These are phyloP conservation scores for Citrullus colocynthis DNA, from an alignment of 306 rosid genomes.

Conservation along the genomic window DNA sequence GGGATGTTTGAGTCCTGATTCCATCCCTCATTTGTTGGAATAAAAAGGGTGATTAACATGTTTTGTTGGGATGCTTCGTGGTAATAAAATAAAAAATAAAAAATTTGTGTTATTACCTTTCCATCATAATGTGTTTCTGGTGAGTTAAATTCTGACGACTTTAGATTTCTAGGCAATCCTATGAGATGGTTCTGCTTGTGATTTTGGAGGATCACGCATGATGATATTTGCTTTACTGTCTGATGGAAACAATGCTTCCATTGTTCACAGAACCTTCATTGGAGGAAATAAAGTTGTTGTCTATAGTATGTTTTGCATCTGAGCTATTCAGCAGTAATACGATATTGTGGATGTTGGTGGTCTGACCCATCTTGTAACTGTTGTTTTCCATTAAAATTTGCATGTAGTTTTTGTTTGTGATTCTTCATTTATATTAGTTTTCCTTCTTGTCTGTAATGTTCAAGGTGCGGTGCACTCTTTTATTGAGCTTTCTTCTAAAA, in stretches of 20 bases:
- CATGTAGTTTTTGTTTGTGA: neutral
- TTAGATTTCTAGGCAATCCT: neutral
- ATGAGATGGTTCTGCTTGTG: neutral
- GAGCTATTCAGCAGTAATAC: neutral
- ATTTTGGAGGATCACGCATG: neutral
- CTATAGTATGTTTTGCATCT: neutral
- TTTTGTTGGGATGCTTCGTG: neutral
- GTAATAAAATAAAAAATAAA: neutral
- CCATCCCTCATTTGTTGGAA: neutral
- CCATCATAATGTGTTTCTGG: neutral
- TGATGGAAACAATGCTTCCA: neutral
- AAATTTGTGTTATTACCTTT: neutral
- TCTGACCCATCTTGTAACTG: neutral
- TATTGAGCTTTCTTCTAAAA: neutral
- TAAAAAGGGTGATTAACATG: neutral
- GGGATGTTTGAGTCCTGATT: neutral
- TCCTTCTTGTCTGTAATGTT: neutral
- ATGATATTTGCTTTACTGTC: neutral
- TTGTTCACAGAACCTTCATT: neutral
- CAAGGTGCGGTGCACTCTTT: neutral
- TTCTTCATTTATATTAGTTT: neutral
- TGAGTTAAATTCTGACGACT: neutral
- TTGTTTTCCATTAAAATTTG: neutral
- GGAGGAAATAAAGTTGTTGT: neutral
- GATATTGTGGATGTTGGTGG: neutral